These are phyloP conservation scores for Alternaria sp. DNA, from an alignment of 2,329 filamentous ascomycete genomes.

Conservation along the genomic window DNA sequence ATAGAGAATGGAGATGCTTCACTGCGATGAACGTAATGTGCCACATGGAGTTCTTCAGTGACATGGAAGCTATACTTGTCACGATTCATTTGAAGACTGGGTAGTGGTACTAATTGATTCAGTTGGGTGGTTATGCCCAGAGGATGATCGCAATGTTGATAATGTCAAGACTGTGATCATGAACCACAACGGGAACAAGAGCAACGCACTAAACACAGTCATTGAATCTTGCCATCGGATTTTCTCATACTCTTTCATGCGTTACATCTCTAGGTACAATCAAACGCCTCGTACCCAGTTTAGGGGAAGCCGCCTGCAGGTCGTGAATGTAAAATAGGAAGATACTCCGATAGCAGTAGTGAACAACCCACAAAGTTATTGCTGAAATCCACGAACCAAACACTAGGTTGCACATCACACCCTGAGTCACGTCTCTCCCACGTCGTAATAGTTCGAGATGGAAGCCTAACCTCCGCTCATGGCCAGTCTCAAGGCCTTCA, in stretches of 20 bases:
- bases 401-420: background rate
- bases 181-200: background rate
- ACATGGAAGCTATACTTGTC: background rate
- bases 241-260: background rate
- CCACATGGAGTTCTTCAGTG: background rate
- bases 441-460: no score
- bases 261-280: background rate
- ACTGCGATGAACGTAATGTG: background rate
- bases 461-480: no score
- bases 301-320: background rate
- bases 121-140: background rate
- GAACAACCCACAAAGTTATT: background rate
- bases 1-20: constrained; percentile 15
- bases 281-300: background rate
- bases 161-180: background rate
- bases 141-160: background rate
- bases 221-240: background rate
- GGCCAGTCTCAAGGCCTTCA: no score
- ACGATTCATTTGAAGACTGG: background rate
- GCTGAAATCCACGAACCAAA: background rate
- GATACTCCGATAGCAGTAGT: background rate
- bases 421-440: background rate
- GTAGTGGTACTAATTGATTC: background rate
- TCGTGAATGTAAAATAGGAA: background rate
- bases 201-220: background rate